These are phyloP conservation scores for Alternaria triticina DNA, from an alignment of 2,329 filamentous ascomycete genomes.

Conservation along the genomic window DNA sequence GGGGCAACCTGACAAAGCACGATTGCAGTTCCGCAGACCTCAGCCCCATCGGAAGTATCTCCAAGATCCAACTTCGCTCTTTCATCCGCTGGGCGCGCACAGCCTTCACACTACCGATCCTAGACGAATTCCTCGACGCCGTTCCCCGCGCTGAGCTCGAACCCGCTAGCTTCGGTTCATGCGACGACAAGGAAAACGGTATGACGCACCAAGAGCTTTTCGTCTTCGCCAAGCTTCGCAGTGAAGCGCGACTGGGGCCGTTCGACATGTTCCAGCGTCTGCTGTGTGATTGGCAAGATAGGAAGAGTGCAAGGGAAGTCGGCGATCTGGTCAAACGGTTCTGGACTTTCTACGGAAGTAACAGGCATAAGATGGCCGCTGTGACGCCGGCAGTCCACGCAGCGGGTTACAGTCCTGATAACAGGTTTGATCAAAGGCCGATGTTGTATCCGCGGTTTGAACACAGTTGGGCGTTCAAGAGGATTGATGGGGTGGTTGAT, in stretches of 20 bases:
- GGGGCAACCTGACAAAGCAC: slow-evolving; percentile 72
- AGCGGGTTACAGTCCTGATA: slow-evolving; percentile 62
- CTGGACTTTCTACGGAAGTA: slow-evolving; percentile 37
- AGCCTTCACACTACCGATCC: slow-evolving; percentile 67
- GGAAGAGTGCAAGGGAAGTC: slow-evolving; percentile 49
- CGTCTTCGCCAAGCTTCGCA: slow-evolving; percentile 61
- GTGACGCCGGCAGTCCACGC: slow-evolving; percentile 38
- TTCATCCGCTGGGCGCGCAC: slow-evolving; percentile 67
- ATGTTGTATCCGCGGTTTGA: slow-evolving; percentile 53
- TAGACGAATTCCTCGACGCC: slow-evolving; percentile 66
- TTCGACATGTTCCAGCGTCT: slow-evolving; percentile 62
- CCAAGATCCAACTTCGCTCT: slow-evolving; percentile 72
- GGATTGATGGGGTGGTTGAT: slow-evolving; percentile 45
- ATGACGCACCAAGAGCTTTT: slow-evolving; percentile 60
- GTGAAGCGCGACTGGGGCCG: slow-evolving; percentile 56
- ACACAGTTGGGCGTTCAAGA: slow-evolving; percentile 45
- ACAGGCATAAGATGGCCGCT: slow-evolving; percentile 32
- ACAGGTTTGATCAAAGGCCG: slow-evolving; percentile 59
- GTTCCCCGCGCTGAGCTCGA: slow-evolving; percentile 60
- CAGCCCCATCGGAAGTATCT: slow-evolving; percentile 66
- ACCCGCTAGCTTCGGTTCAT: slow-evolving; percentile 64
- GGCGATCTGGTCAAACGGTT: slow-evolving; percentile 55
- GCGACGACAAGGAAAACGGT: slow-evolving; percentile 63
- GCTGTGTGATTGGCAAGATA: slow-evolving; percentile 57
- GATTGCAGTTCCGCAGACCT: slow-evolving; percentile 60